Evolutionary conservation across 805 yeast genomes (phyloP), one percentile per base, ranked within the genome.

Genomic region (Sugiyamaella chiloensis): DNA sequence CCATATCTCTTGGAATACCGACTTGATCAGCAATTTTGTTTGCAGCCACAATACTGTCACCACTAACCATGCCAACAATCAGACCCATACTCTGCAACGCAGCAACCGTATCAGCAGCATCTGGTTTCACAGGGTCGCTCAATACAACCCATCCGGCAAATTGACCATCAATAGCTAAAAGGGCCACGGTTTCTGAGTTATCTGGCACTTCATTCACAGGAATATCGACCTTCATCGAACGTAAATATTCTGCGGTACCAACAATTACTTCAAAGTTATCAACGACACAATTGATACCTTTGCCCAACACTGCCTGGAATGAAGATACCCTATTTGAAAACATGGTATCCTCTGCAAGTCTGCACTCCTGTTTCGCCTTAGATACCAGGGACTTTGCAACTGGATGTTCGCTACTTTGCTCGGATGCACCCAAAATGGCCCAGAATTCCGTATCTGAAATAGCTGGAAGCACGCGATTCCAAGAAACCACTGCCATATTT

Each of bases 51-150:
- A 61, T 62, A 48, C 81, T 78, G 64, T 93, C 99, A 32, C 99
- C 99, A 1, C 96, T 88, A 2, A 93, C 86, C 79, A 93, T 80
- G 5, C 88, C 95, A 8, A 89, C 82, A 7, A 74, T 70, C 55
- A 79, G 77, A 0, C 84, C 83, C 39, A 70, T 67, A 1, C 61
- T 55, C 42, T 66, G 66, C 41, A 93, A 69, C 52, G 78, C 74
- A 21, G 72, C 66, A 12, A 93, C 69, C 0, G 87, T 83, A 2
- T 72, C 74, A 24, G 64, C 66, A 0, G 96, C 79, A 52, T 86
- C 87, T 1, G 74, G 69, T 53, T 87, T 85, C 17, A 89, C 59
- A 9, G 75, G 67, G 65, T 93, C 99, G 3, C 73, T 66, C 9
- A 91, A 66, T 51, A 80, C 84, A 39, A 90, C 59, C 57, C 67